Percentiles rank a stretch among this genome's conserved stretches.
Conservation (phyloP, 1,284 basidiomycete species). For the Pascua guehoae region DNA sequence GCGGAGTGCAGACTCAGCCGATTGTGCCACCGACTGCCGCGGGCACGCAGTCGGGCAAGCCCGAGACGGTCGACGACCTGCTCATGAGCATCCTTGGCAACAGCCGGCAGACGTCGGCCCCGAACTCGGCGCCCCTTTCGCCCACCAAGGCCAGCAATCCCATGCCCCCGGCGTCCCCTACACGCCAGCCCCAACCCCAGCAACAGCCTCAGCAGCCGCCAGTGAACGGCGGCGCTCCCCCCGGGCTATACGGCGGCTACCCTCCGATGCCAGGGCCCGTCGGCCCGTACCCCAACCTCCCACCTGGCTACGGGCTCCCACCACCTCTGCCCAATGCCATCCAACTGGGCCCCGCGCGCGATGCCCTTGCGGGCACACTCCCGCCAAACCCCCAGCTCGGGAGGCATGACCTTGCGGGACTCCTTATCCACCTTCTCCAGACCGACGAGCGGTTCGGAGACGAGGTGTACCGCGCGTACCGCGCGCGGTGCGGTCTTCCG, state of each 20-base stretch:
- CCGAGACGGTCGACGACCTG: slow-evolving; percentile 40
- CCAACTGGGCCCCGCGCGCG: background rate
- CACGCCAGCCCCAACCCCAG: background rate
- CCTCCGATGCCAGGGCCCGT: background rate
- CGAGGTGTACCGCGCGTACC: slow-evolving; percentile 13
- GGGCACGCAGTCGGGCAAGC: too few relatives aligned
- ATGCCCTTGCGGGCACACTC: slow-evolving; percentile 4
- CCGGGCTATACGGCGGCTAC: background rate
- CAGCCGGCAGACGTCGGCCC: background rate
- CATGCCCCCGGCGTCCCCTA: background rate
- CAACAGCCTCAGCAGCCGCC: slow-evolving; percentile 9
- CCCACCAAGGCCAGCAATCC: background rate
- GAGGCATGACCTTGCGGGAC: background rate
- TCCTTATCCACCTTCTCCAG: slow-evolving; percentile 2
- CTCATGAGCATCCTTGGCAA: slow-evolving; percentile 36
- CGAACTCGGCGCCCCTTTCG: background rate
- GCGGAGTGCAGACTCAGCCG: too few relatives aligned
- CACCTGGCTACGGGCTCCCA: background rate
- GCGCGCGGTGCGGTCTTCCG: slow-evolving; percentile 1
- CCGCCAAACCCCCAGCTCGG: background rate
- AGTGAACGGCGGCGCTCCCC: background rate
- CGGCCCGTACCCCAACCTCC: background rate
- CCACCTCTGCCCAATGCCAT: background rate
- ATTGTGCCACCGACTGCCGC: too few relatives aligned
- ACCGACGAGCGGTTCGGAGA: slow-evolving; percentile 10